Conservation (phyloP, 108 stramenopile genomes). For the Fistulifera pelliculosa region DNA sequence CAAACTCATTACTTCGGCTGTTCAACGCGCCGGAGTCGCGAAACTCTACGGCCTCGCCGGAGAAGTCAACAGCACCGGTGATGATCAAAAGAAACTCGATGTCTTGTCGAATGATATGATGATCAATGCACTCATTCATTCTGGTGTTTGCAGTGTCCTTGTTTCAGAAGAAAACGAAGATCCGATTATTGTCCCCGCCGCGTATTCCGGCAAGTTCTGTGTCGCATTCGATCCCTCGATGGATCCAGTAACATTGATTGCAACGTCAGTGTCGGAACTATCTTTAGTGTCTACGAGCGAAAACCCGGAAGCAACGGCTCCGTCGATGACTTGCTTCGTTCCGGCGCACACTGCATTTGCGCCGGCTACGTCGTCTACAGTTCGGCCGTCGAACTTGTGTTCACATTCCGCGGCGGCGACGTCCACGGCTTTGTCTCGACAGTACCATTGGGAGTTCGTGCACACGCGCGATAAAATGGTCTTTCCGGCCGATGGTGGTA, state of each 20-base stretch:
- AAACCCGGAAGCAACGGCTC: slow-evolving; percentile 60
- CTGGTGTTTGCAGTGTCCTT: slow-evolving; percentile 89
- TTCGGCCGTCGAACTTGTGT: slow-evolving; percentile 87
- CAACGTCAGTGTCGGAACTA: slow-evolving; percentile 97
- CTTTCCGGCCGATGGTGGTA: slow-evolving; percentile 86
- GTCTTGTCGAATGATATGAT: slow-evolving; percentile 98
- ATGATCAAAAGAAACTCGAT: slow-evolving; percentile 99
- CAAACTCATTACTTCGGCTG: slow-evolving; percentile 84
- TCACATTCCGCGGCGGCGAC: slow-evolving; percentile 80
- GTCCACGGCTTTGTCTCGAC: slow-evolving; percentile 98
- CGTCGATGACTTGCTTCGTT: slow-evolving; percentile 86
- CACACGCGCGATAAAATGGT: slow-evolving; percentile 86
- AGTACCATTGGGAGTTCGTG: slow-evolving; percentile 98
- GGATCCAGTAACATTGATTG: slow-evolving; percentile 99
- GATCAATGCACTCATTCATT: slow-evolving; percentile 91
- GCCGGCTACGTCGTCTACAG: slow-evolving; percentile 93
- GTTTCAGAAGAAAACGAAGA: slow-evolving; percentile 98
- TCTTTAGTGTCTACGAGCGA: slow-evolving; percentile 94
- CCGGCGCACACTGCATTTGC: slow-evolving; percentile 87
- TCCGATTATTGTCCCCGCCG: slow-evolving; percentile 89
- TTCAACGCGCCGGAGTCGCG: slow-evolving; percentile 81
- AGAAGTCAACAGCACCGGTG: slow-evolving; percentile 94
- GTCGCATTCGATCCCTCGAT: slow-evolving; percentile 99
- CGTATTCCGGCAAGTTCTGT: slow-evolving; percentile 87
- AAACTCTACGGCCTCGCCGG: slow-evolving; percentile 95